Conservation (phyloP, 2,329 filamentous ascomycete species). For the Apiospora marii region DNA sequence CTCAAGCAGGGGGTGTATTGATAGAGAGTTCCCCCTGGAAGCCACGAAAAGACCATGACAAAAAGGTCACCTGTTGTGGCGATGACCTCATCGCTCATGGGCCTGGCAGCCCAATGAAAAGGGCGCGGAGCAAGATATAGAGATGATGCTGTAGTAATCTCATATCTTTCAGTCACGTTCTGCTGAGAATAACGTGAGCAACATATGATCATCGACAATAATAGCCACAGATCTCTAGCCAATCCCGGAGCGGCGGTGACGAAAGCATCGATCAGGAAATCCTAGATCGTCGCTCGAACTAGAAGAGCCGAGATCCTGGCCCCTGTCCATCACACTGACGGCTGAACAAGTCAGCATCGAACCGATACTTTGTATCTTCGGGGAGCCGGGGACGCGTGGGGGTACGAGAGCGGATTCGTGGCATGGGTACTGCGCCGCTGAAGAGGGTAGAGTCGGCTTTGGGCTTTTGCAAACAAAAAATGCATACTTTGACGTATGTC, state of each 20-base stretch:
- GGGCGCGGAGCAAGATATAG: neutral
- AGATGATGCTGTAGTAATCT: slow-evolving; percentile 1
- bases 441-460: slow-evolving; percentile 24
- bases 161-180: slow-evolving; percentile 8
- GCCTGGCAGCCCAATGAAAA: neutral
- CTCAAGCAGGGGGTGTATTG: neutral
- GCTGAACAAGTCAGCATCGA: neutral
- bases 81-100: slow-evolving; percentile 1
- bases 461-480: neutral
- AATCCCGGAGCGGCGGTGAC: neutral
- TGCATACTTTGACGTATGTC: neutral
- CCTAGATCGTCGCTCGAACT: neutral
- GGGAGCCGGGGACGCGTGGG: neutral
- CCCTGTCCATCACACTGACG: neutral
- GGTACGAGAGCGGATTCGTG: neutral
- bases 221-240: neutral
- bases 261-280: neutral
- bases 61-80: neutral
- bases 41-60: neutral
- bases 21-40: neutral
- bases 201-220: slow-evolving; percentile 17
- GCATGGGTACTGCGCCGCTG: neutral
- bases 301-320: neutral
- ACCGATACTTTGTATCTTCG: neutral
- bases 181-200: slow-evolving; percentile 22